phyloP scores from a whole-genome alignment of 345 rosid species.

The Bruguiera sexangula region DNA sequence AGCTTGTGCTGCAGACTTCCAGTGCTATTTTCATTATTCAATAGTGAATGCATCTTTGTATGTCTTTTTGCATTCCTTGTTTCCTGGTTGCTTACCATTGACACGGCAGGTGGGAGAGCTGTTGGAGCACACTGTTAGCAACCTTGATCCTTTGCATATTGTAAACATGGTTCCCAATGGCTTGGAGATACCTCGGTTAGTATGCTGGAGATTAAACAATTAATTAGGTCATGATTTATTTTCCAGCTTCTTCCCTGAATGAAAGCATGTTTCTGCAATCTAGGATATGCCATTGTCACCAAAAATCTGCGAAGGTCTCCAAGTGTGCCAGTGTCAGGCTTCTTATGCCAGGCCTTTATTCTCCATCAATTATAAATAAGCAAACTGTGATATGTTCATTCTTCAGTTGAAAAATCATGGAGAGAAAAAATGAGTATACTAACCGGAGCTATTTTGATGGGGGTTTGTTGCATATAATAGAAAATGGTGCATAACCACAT shows the following conservation, averaged over 20 bases:
- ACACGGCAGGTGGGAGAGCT: constrained; percentile 78
- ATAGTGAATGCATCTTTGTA: neutral
- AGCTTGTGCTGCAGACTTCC: constrained; percentile 1
- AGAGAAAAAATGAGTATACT: too few relatives aligned
- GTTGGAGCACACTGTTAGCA: constrained; percentile 98
- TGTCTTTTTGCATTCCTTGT: neutral
- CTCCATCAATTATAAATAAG: too few relatives aligned
- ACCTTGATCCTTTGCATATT: constrained; percentile 93
- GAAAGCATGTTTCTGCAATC: neutral
- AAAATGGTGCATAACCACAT: too few relatives aligned
- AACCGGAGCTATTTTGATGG: too few relatives aligned
- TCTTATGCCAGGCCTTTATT: too few relatives aligned
- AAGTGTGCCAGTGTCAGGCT: too few relatives aligned
- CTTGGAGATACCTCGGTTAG: constrained; percentile 97
- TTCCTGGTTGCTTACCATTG: constrained; percentile 14
- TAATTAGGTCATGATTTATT: neutral
- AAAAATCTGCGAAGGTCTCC: too few relatives aligned
- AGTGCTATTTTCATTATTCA: neutral
- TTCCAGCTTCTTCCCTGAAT: neutral
- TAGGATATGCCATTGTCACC: neutral
- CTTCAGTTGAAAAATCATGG: too few relatives aligned
- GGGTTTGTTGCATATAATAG: too few relatives aligned
- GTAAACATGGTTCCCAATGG: constrained; percentile 98
- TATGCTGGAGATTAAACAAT: constrained; percentile 5
- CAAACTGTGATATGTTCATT: too few relatives aligned